Percentiles rank a stretch among this genome's conserved stretches.
Evolutionary conservation across 2,329 filamentous ascomycete species (phyloP).

Genomic region (Paracoccidioides brasiliensis): DNA sequence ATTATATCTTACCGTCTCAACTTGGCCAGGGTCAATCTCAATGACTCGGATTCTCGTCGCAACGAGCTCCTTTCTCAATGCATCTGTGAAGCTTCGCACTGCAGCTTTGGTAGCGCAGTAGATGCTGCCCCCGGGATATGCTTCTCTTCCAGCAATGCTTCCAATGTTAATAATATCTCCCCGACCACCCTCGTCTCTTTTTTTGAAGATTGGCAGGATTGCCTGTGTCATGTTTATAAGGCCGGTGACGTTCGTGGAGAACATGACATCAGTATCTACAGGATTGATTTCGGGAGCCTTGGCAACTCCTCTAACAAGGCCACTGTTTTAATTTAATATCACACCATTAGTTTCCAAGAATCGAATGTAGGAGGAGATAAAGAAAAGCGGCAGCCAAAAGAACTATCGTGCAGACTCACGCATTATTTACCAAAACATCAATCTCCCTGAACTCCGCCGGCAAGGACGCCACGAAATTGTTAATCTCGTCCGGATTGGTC

Average conservation of each 20-base stretch:
- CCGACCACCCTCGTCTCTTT: constrained; percentile 52
- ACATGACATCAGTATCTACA: constrained; percentile 77
- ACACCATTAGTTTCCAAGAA: neutral
- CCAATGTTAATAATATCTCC: constrained; percentile 96
- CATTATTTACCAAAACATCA: constrained; percentile 89
- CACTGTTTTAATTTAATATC: constrained; percentile 38
- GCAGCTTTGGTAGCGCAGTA: constrained; percentile 92
- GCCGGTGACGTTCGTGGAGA: constrained; percentile 84
- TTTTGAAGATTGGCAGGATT: constrained; percentile 68
- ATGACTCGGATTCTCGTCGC: constrained; percentile 70
- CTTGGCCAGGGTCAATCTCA: constrained; percentile 80
- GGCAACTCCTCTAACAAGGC: constrained; percentile 78
- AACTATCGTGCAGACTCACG: constrained; percentile 43
- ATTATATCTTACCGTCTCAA: constrained; percentile 55
- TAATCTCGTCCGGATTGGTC: constrained; percentile 62
- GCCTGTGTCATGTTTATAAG: constrained; percentile 96
- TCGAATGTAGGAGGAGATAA: neutral
- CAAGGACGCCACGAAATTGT: constrained; percentile 56
- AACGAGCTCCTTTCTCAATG: constrained; percentile 70
- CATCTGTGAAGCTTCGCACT: constrained; percentile 70
- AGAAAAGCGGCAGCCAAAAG: neutral
- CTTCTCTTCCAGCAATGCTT: constrained; percentile 77
- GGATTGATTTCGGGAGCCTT: constrained; percentile 70
- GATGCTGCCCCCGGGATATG: constrained; percentile 74
- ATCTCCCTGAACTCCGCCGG: constrained; percentile 75